Percentiles rank a stretch among this genome's conserved stretches.
Conservation (phyloP, 768 basidiomycete species). For the Boletus eberwhitei region DNA sequence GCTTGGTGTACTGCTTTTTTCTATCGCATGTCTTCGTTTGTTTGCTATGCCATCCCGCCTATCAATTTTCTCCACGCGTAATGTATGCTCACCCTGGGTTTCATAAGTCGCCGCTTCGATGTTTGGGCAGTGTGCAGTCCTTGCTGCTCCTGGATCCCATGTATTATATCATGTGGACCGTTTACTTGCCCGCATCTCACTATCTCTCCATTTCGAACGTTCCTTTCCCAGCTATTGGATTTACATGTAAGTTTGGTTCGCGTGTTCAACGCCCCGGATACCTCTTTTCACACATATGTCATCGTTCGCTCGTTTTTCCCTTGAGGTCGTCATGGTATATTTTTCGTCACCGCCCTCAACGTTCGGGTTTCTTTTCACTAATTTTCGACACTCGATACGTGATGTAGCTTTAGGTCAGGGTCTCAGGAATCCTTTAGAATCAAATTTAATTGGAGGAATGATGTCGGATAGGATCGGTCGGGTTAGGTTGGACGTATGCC, state of each 20-base stretch:
- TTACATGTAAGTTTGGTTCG: background rate
- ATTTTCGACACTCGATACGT: background rate
- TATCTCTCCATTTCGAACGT: background rate
- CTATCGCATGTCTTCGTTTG: background rate
- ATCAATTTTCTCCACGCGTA: background rate
- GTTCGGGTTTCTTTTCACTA: background rate
- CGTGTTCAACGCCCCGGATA: conserved; percentile 1
- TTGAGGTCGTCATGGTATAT: background rate
- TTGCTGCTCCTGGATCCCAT: conserved; percentile 7
- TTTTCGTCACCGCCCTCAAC: background rate
- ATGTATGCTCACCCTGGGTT: conserved; percentile 1
- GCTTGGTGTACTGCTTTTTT: background rate
- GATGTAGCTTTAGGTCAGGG: conserved; percentile 5
- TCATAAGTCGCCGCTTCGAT: background rate
- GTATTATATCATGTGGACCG: conserved; percentile 13
- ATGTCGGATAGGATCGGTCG: background rate
- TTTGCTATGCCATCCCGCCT: background rate
- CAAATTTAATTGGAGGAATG: background rate
- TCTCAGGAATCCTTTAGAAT: background rate
- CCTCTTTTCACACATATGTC: background rate
- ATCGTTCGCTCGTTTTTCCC: background rate
- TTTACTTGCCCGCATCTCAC: background rate
- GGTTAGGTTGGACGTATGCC: too few relatives aligned
- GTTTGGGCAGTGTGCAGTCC: background rate
- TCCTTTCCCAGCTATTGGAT: background rate